Percentiles rank a stretch among this genome's conserved stretches.
These are phyloP conservation scores for Coccomyxa subellipsoidea DNA, from an alignment of 163 green algal species.

Conservation along the genomic window DNA sequence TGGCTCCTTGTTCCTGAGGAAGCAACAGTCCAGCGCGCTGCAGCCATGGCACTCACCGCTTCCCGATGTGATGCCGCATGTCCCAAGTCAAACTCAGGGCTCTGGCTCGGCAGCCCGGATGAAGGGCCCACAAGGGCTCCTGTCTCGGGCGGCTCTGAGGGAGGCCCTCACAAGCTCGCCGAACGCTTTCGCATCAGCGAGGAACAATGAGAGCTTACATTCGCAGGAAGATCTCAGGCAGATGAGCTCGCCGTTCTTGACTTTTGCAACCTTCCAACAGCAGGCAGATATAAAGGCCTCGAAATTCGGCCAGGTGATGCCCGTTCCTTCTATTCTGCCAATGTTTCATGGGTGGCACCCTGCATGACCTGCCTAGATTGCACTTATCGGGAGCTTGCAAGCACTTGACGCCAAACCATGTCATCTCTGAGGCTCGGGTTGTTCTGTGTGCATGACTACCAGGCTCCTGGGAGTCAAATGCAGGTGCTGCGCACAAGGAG, in stretches of 20 bases:
- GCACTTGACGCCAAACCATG: background rate
- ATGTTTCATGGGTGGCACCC: no score
- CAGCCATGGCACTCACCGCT: background rate
- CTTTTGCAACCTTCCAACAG: no score
- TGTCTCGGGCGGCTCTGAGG: background rate
- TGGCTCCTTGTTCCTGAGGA: no score
- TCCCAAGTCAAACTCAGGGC: background rate
- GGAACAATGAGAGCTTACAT: background rate
- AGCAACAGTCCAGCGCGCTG: no score
- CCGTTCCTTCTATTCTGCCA: no score
- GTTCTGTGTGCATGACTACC: background rate
- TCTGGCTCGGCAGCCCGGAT: background rate
- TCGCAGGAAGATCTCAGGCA: no score
- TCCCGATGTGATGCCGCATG: background rate
- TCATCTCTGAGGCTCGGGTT: background rate
- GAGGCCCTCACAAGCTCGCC: background rate
- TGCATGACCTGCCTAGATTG: no score
- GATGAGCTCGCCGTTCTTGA: no score
- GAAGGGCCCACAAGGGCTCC: background rate
- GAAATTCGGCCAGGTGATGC: no score
- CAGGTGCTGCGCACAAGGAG: constrained; percentile 1
- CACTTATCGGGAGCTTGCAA: no score
- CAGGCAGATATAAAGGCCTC: no score
- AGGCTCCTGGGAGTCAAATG: background rate
- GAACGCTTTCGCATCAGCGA: background rate